Evolutionary conservation across 2,329 filamentous ascomycete genomes (phyloP), one percentile per base, ranked within the genome.

Genomic region (Neofusicoccum laricinum): DNA sequence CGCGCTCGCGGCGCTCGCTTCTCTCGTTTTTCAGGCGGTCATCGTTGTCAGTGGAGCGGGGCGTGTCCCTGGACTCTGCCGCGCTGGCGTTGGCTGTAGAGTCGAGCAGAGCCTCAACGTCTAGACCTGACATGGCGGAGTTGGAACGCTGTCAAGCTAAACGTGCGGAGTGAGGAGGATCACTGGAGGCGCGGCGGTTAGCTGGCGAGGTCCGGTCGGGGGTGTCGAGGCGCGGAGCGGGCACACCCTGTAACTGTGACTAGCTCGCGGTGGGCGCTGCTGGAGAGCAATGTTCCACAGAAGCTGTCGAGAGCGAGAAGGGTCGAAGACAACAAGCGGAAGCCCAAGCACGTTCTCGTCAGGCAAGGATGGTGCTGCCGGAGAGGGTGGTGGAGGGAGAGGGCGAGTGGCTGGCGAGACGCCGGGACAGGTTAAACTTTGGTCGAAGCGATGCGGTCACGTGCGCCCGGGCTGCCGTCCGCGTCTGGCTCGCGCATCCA

Each of bases 81-180:
- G 75, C 70, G 50, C 71, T 68, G 51, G 84, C 82, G 75, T 88
- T 88, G 61, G 91, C 91, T 67, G 91, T 92, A 59, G 90, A 91
- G 79, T 97, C 93, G 70, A 97, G 88, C 69, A 97, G 86, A 69
- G 92, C 92, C 83, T 97, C 93, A 71, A 97, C 92, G 75, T 96
- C 92, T 70, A 89, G 81, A 77, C 84, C 84, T 51, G 88, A 88
- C 88, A 90, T 90, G 70, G 70, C 81, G 78, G 71, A 65, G 69
- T 64, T 63, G 46, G 61, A 61, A 64, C 38, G 61, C 41, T 64
- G 59, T 65, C 63, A 61, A 55, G 62, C 55, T 45, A 50, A 57
- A 63, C 43, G 30, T 63, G 57, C 50, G 40, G 57, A 58, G 43
- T 61, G 58, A 63, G 61, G 58, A 63, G 34, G 41, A 32, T 67